Conservation (phyloP, 2,329 filamentous ascomycete genomes). For the Aspergillus sp. region DNA sequence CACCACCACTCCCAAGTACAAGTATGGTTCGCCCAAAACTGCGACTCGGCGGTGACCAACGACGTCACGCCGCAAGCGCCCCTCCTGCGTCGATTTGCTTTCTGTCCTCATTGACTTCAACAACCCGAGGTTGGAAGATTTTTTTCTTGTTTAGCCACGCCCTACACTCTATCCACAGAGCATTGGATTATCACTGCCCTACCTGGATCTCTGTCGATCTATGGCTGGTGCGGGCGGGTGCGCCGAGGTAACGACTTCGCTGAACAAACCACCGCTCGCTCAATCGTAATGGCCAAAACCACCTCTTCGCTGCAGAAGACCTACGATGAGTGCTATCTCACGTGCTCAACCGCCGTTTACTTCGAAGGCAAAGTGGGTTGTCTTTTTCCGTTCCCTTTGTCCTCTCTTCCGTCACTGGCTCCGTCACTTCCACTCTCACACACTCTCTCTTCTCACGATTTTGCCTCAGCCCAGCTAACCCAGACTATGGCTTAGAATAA, state of each 20-base stretch:
- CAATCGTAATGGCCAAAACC: slow-evolving; percentile 38
- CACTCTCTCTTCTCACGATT: neutral
- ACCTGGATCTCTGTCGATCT: neutral
- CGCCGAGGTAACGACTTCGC: no score
- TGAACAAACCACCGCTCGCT: no score
- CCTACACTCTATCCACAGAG: neutral
- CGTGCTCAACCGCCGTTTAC: slow-evolving; percentile 91
- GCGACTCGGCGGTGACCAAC: slow-evolving; percentile 13
- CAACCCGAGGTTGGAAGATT: neutral
- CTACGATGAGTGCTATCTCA: slow-evolving; percentile 92
- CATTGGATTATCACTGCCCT: no score
- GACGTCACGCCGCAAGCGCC: slow-evolving; percentile 20
- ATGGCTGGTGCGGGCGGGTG: slow-evolving; percentile 19
- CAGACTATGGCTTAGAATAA: slow-evolving; percentile 58
- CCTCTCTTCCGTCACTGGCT: neutral
- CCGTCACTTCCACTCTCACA: neutral
- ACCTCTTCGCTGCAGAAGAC: slow-evolving; percentile 84
- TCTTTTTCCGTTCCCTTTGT: neutral
- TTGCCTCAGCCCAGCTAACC: no score
- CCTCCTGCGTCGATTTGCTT: neutral
- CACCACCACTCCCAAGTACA: no score
- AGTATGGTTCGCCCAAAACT: slow-evolving; percentile 12
- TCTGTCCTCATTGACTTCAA: neutral
- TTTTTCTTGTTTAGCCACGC: neutral
- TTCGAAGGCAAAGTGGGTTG: slow-evolving; percentile 77